A percentile compares a stretch with the other conserved stretches of the same genome.
phyloP scores from a whole-genome alignment of 176 grass and related monocot species.

The Oryza nivara region DNA sequence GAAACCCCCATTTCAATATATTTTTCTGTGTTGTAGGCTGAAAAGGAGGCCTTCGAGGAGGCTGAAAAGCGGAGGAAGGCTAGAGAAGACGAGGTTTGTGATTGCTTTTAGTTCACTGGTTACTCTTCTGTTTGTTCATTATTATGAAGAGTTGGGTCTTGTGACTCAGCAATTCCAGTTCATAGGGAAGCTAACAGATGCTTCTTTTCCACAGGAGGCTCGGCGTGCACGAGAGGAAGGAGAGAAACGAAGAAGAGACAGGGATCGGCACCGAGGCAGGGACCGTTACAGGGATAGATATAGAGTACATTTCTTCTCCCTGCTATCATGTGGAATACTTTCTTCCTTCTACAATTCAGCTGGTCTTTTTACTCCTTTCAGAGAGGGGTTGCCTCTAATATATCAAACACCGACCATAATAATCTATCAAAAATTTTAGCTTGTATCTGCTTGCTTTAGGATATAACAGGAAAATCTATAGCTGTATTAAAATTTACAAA shows the following conservation, averaged over 20 bases:
- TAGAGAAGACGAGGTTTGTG: constrained; percentile 83
- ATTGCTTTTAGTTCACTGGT: background rate
- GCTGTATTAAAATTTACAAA: background rate
- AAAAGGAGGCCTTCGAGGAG: constrained; percentile 89
- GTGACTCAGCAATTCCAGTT: background rate
- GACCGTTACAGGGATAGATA: constrained; percentile 68
- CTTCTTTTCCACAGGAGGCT: constrained; percentile 64
- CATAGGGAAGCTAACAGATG: background rate
- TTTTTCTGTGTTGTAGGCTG: constrained; percentile 57
- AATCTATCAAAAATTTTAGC: constrained; percentile 7
- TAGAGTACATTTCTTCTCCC: constrained; percentile 42
- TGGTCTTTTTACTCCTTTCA: background rate
- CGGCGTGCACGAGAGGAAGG: constrained; percentile 76
- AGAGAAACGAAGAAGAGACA: constrained; percentile 69
- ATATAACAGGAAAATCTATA: background rate
- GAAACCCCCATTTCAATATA: background rate
- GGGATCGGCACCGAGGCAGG: constrained; percentile 66
- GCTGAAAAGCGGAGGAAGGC: constrained; percentile 78
- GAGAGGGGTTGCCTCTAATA: background rate
- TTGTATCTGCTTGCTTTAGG: background rate
- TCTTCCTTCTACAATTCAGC: background rate
- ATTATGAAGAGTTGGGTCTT: background rate
- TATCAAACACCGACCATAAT: background rate
- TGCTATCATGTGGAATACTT: background rate
- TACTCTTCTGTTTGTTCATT: background rate